Percentiles rank a stretch among this genome's conserved stretches.
Evolutionary conservation across 169 alveolate species (phyloP).

Genomic region (Cystoisospora suis): DNA sequence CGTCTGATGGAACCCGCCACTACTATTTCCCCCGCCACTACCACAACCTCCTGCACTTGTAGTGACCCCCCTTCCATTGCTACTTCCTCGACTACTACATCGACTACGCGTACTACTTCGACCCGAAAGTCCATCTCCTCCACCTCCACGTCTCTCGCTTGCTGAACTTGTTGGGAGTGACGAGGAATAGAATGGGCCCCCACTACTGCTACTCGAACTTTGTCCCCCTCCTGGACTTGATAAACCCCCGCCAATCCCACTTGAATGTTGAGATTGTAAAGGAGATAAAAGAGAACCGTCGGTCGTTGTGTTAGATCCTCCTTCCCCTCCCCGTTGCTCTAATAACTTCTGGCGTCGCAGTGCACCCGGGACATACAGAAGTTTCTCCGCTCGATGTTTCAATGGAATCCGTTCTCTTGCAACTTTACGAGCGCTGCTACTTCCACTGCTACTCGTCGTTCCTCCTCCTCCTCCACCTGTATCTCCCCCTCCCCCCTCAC

Average conservation of each 20-base stretch:
- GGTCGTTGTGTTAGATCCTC: not conserved
- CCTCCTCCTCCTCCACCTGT: too few relatives aligned
- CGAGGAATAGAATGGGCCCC: not conserved
- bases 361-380: constrained; percentile 62
- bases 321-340: constrained; percentile 42
- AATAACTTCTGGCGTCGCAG: constrained; percentile 53
- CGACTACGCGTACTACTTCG: not conserved
- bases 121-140: not conserved
- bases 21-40: too few relatives aligned
- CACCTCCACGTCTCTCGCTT: too few relatives aligned
- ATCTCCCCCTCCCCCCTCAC: too few relatives aligned
- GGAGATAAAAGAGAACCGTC: not conserved
- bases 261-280: not conserved
- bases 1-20: too few relatives aligned
- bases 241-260: not conserved
- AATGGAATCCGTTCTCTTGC: constrained; percentile 42
- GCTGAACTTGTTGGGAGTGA: too few relatives aligned
- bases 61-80: not conserved
- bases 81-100: not conserved
- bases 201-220: not conserved
- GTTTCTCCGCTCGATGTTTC: constrained; percentile 61
- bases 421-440: not conserved
- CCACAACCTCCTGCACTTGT: too few relatives aligned
- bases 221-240: not conserved
- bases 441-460: too few relatives aligned